Evolutionary conservation across 257 asterid genomes (phyloP), one percentile per base, ranked within the genome.

Genomic region (Nyctanthes arbortristis): DNA sequence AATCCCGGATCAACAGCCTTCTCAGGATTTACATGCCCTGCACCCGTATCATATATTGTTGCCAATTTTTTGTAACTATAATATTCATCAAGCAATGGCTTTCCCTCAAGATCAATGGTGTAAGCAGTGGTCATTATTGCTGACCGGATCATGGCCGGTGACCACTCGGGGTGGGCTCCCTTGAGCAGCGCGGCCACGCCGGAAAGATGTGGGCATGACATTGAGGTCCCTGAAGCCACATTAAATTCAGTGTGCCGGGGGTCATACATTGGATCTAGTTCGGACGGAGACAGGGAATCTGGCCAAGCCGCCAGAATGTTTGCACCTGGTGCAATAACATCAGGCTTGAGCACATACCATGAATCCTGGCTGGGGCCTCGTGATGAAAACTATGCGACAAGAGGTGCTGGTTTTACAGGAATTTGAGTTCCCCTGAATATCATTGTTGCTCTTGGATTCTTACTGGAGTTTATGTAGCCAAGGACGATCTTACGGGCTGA

Each of bases 281-380:
- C 97, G 1, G 76, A 82, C 4, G 97, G 97, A 5, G 97, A 47
- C 68, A 81, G 79, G 27, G 69, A 84, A n/a, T 75, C 83, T 0
- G 98, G 90, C 98, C 98, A 93, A 7, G 96, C 97, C 0, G 98
- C 98, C 4, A 93, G 62, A 69, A 93, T 93, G 79, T 90, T 85
- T 1, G 90, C 98, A 9, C 97, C 98, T 18, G 98, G 98, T 2
- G 96, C 98, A 24, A 88, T 80, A 65, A 90, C 13, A 52, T 93
- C 98, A 0, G 97, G 98, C 70, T 93, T 93, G 40, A 93, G 58
- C 8, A 93, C 54, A 31, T 78, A 81, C 0, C 72, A 27, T 0
- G 93, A 85, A 37, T 85, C 92, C 0, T 65, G 35, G 62, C 67
- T 90, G 4, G 97, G 98, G 0, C 98, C 98, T 34, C 97, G 78